A percentile compares a stretch with the other conserved stretches of the same genome.
Conservation (phyloP, 495 filamentous ascomycete species). For the Podospora pseudopauciseta region DNA sequence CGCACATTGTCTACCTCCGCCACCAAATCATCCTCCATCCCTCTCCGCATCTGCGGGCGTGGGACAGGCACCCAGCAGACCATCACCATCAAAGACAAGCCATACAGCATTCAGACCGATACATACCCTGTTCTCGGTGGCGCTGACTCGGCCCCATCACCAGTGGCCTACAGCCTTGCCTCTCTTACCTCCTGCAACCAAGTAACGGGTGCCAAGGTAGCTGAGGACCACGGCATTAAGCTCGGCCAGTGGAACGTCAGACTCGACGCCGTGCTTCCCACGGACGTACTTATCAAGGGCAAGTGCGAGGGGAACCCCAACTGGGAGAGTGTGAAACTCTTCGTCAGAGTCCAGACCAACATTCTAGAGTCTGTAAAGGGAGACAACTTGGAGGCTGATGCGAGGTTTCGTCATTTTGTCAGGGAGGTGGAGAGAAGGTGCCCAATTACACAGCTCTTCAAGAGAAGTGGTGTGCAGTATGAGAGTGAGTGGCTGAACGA, state of each 20-base stretch:
- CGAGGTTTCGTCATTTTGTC: conserved; percentile 19
- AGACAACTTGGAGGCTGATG: neutral
- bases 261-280: conserved; percentile 25
- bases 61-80: conserved; percentile 22
- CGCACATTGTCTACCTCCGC: conserved; percentile 2
- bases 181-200: conserved; percentile 31
- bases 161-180: conserved; percentile 28
- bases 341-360: conserved; percentile 27
- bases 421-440: conserved; percentile 26
- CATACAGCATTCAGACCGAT: conserved; percentile 26
- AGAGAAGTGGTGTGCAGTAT: conserved; percentile 24
- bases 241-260: conserved; percentile 24
- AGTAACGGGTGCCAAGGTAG: conserved; percentile 26
- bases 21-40: conserved; percentile 9
- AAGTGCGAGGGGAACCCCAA: conserved; percentile 25
- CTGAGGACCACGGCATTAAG: conserved; percentile 22
- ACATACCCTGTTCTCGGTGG: conserved; percentile 28
- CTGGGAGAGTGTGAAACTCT: conserved; percentile 23
- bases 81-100: conserved; percentile 21
- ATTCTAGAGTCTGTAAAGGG: neutral
- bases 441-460: conserved; percentile 30
- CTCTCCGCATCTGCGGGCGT: conserved; percentile 18
- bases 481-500: conserved; percentile 29
- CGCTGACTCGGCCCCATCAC: conserved; percentile 25
- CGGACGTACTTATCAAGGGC: conserved; percentile 20